These are phyloP conservation scores for Aspergillus sclerotioniger DNA, from an alignment of 495 filamentous ascomycete species.

Conservation along the genomic window DNA sequence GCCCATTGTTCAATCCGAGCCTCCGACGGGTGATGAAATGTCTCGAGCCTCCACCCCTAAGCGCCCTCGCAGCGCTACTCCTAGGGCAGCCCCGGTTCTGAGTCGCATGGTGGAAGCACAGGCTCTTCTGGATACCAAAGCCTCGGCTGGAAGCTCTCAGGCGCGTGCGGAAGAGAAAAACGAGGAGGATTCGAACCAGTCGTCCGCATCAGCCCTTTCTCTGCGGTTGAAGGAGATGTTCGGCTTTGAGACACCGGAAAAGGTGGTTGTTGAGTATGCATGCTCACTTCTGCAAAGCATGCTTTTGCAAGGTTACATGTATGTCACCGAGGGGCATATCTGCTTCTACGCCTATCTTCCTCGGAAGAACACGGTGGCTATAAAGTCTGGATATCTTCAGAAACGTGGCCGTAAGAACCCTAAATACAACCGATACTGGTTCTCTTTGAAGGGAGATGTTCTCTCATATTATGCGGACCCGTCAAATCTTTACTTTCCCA, in stretches of 20 bases:
- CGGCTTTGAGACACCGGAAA: constrained; percentile 75
- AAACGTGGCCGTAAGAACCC: constrained; percentile 91
- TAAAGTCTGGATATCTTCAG: constrained; percentile 84
- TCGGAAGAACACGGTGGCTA: constrained; percentile 75
- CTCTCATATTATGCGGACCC: constrained; percentile 88
- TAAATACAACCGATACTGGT: constrained; percentile 93
- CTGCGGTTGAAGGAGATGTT: constrained; percentile 84
- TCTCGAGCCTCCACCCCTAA: constrained; percentile 21
- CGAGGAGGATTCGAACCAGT: constrained; percentile 23
- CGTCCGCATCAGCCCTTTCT: constrained; percentile 51
- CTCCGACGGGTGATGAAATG: constrained; percentile 19
- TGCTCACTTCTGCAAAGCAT: constrained; percentile 94
- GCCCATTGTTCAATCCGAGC: constrained; percentile 12
- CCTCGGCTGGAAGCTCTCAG: constrained; percentile 23
- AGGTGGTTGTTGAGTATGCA: constrained; percentile 87
- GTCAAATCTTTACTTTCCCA: constrained; percentile 85
- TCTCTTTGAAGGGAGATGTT: constrained; percentile 91
- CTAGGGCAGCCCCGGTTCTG: constrained; percentile 66
- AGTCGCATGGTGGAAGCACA: constrained; percentile 82
- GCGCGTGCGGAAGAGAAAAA: constrained; percentile 19
- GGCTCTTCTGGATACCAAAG: constrained; percentile 54
- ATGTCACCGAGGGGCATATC: constrained; percentile 89
- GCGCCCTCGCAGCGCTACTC: constrained; percentile 40
- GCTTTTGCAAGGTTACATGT: constrained; percentile 92
- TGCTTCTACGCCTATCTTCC: constrained; percentile 97